Conservation (phyloP, 805 yeast species). For the Saturnispora sanitii region DNA sequence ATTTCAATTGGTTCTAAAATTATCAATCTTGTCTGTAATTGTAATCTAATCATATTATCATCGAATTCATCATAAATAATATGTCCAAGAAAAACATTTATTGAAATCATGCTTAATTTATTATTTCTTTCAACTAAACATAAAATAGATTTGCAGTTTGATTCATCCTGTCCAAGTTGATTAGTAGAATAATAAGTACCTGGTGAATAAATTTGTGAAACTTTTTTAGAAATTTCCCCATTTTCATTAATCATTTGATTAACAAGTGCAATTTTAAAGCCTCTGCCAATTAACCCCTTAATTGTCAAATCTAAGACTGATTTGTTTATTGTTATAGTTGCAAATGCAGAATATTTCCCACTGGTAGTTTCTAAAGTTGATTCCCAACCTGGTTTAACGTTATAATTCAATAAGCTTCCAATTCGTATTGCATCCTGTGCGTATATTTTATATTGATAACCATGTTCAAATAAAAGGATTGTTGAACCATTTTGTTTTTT, state of each 20-base stretch:
- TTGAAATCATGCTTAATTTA: constrained; percentile 44
- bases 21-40: constrained; percentile 62
- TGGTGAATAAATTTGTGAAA: constrained; percentile 66
- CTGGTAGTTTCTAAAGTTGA: constrained; percentile 38
- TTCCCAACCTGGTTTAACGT: constrained; percentile 61
- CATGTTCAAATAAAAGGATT: constrained; percentile 74
- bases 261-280: constrained; percentile 78
- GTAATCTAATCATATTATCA: constrained; percentile 48
- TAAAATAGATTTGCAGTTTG: constrained; percentile 25
- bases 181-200: constrained; percentile 51
- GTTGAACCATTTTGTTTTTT: constrained; percentile 56
- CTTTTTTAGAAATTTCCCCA: constrained; percentile 50
- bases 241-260: constrained; percentile 20
- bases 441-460: constrained; percentile 81
- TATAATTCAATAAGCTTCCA: constrained; percentile 55
- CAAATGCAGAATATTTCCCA: constrained; percentile 42
- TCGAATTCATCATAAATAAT: constrained; percentile 60
- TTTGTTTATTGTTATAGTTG: constrained; percentile 82
- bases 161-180: constrained; percentile 3
- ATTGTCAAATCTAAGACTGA: constrained; percentile 64
- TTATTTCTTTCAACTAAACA: constrained; percentile 29
- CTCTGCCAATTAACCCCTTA: constrained; percentile 58
- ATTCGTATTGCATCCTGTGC: constrained; percentile 77
- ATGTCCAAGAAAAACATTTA: constrained; percentile 68
- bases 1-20: constrained; percentile 76